A percentile compares a stretch with the other conserved stretches of the same genome.
Conservation (phyloP, 306 rosid species). For the Fragaria vesca region DNA sequence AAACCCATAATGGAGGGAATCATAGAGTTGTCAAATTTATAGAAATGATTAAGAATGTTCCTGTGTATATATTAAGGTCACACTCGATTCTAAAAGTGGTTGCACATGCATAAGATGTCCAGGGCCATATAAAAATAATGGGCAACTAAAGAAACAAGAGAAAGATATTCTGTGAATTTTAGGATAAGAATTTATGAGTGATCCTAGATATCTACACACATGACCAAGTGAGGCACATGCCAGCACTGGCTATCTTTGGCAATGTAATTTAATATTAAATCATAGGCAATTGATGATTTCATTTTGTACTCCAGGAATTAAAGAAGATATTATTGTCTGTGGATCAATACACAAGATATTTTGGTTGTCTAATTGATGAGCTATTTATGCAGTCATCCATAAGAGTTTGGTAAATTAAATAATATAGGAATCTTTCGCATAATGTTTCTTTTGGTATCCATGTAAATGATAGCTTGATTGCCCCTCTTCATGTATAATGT, state of each 20-base stretch:
- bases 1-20: slow-evolving; percentile 2
- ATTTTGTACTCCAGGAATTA: not conserved
- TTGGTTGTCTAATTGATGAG: not conserved
- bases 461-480: not conserved
- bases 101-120: slow-evolving; percentile 19
- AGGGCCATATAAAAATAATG: slow-evolving; percentile 10
- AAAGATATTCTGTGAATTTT: slow-evolving; percentile 2
- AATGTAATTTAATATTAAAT: slow-evolving; percentile 1
- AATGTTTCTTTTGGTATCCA: not conserved
- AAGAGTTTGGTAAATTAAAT: not conserved
- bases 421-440: not conserved
- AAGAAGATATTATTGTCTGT: not conserved
- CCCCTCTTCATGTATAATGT: not conserved
- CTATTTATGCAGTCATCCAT: not conserved
- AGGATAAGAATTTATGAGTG: slow-evolving; percentile 11
- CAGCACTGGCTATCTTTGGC: slow-evolving; percentile 32
- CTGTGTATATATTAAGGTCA: slow-evolving; percentile 1
- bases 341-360: not conserved
- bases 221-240: slow-evolving; percentile 48
- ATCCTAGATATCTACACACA: slow-evolving; percentile 28
- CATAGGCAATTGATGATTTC: not conserved
- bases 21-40: slow-evolving; percentile 2
- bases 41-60: slow-evolving; percentile 4
- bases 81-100: not conserved
- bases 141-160: not conserved